Evolutionary conservation across 2,329 filamentous ascomycete species (phyloP), one percentile per base, ranked within the genome.

Genomic region (Clarireedia sp.): DNA sequence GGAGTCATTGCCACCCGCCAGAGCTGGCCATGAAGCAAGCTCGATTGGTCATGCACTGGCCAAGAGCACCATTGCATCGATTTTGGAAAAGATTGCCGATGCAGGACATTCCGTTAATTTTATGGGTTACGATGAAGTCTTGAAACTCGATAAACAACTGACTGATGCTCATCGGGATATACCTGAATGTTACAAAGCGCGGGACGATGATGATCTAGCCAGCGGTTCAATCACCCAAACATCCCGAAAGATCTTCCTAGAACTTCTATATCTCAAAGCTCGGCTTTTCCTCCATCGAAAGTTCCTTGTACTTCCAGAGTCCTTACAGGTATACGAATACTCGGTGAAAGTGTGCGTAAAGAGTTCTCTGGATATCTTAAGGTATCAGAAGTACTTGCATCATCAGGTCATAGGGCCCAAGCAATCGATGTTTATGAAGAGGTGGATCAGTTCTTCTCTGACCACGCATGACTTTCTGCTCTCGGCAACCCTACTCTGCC

Each of bases 11-110:
- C 85, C 85, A 0, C 74, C 76, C 0, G 67, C 76, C 2, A 74
- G 82, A 23, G 78, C 82, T 2, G 62, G 69, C 10, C 72, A 72
- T 7, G 81, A 86, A 57, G 77, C 79, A 48, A 86, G 83, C 0
- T 70, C 75, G 2, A 73, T 80, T 66, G 75, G 74, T 14, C 81
- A 81, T 55, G 71, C 75, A 2, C 76, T 79, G 37, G 70, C 72
- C 58, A 83, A 82, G 65, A 71, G 73, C 17, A 64, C 62, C 40
- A 67, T 82, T 4, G 72, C 74, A 50, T 69, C 70, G 5, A 71
- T 77, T 1, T 82, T 81, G 60, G 75, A 74, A 5, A 71, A 73
- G 36, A 77, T 82, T n/a, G 76, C 76, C 5, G 72, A 73, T 16
- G 73, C 78, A 59, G 72, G 77, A 4, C 77, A 81, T 62, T 70